Evolutionary conservation across 1,284 basidiomycete genomes (phyloP).

Genomic region (Fereydounia khargensis): DNA sequence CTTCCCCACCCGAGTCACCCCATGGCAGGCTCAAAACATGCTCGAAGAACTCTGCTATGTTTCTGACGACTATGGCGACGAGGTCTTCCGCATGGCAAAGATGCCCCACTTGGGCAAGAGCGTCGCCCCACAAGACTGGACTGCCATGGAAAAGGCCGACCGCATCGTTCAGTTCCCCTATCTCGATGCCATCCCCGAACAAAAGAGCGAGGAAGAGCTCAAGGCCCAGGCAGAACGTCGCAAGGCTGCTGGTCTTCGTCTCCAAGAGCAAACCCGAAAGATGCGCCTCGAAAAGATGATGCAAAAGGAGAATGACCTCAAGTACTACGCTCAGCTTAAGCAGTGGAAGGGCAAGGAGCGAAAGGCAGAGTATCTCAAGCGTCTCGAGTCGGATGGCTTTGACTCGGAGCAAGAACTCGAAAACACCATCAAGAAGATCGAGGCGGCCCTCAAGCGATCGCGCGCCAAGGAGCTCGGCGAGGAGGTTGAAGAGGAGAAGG

Average conservation of each 20-base stretch:
- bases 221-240: conserved; percentile 73
- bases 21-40: conserved; percentile 72
- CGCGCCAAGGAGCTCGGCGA: conserved; percentile 70
- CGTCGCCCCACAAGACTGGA: conserved; percentile 64
- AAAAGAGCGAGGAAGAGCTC: conserved; percentile 89
- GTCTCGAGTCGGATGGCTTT: conserved; percentile 66
- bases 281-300: conserved; percentile 70
- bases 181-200: conserved; percentile 64
- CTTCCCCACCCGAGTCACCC: conserved; percentile 67
- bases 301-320: conserved; percentile 79
- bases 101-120: conserved; percentile 65
- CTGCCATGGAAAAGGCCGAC: conserved; percentile 60
- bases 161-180: conserved; percentile 54
- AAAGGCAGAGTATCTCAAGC: conserved; percentile 70
- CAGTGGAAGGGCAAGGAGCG: conserved; percentile 69
- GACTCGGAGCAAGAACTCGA: conserved; percentile 68
- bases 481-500: conserved; percentile 62
- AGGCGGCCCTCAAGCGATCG: conserved; percentile 67
- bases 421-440: conserved; percentile 73
- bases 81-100: conserved; percentile 62
- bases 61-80: conserved; percentile 72
- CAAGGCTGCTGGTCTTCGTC: conserved; percentile 77
- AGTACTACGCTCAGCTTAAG: conserved; percentile 69
- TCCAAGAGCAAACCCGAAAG: conserved; percentile 90
- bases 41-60: conserved; percentile 83